Base-by-base conservation (phyloP, 75 land plant genomes). In the Cunninghamia lanceolata region DNA sequence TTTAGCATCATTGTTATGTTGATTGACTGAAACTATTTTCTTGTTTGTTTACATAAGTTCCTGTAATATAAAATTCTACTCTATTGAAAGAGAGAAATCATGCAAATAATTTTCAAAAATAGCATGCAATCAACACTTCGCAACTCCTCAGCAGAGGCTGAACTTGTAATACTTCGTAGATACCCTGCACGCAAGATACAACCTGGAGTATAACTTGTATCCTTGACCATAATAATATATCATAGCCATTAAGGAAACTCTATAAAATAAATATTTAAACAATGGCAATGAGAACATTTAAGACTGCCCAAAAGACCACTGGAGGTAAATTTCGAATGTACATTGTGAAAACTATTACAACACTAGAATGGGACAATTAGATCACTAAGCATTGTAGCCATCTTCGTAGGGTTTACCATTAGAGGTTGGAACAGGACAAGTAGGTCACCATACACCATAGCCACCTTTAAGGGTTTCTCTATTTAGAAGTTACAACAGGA, bases 401-500 rank as follows among this genome's bases (percentile, higher is more conserved):
- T 56, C 68, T 63, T 63, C n/a, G 6, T 63, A 28, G 68, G 8
- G 25, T 63, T 63, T 2, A 25, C 30, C 68, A 25, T 63, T 63
- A 9, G 53, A 50, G 2, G 11, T 47, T 47, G 11, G 2, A 30
- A 71, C 35, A 32, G 35, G 74, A 71, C 35, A 71, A 71, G 6
- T 71, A 71, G 74, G 9, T 32, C 35, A 1, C 9, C 10, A 9
- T 32, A 32, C 34, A 30, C 35, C 30, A 9, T 71, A 32, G 13
- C 74, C 35, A 71, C 74, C 42, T 71, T 71, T 9, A 38, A 10
- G 19, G 43, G 79, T 52, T 83, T 50, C 39, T 92, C 50, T 47
- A 47, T 47, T n/a, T n/a, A n/a, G n/a, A n/a, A n/a, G 52, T 47
- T 50, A 13, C 16, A 50, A 50, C 53, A 50, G 53, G 53, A 14